phyloP scores from a whole-genome alignment of 2,329 filamentous ascomycete species.

The Didymella sp. region DNA sequence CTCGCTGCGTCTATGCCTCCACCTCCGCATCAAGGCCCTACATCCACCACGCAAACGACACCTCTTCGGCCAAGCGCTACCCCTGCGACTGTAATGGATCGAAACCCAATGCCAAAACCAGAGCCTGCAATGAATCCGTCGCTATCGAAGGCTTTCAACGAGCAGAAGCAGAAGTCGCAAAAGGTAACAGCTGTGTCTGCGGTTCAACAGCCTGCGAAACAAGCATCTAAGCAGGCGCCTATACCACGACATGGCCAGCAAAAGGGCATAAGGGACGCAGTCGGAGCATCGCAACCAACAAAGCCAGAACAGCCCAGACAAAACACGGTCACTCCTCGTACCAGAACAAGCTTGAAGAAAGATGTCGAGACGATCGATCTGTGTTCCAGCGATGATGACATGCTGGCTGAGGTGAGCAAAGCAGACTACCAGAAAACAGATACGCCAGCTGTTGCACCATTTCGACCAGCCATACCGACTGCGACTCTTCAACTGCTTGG shows the following conservation, averaged over 20 bases:
- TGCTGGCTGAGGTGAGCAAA: not conserved
- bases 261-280: not conserved
- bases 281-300: not conserved
- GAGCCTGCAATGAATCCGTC: not conserved
- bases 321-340: not conserved
- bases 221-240: not conserved
- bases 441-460: not conserved
- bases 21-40: not conserved
- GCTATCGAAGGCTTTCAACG: not conserved
- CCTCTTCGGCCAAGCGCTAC: not conserved
- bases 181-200: not conserved
- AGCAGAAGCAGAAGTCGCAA: not conserved
- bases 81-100: not conserved
- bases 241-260: not conserved
- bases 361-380: not conserved
- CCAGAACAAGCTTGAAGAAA: not conserved
- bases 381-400: conserved; percentile 3
- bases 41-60: not conserved
- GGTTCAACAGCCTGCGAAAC: not conserved
- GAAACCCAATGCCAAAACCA: not conserved
- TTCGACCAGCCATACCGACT: not conserved
- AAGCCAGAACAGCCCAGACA: not conserved
- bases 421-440: not conserved
- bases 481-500: not conserved
- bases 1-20: not conserved